Evolutionary conservation across 2,329 filamentous ascomycete genomes (phyloP), one percentile per base, ranked within the genome.

Genomic region (Samsoniella hepiali): DNA sequence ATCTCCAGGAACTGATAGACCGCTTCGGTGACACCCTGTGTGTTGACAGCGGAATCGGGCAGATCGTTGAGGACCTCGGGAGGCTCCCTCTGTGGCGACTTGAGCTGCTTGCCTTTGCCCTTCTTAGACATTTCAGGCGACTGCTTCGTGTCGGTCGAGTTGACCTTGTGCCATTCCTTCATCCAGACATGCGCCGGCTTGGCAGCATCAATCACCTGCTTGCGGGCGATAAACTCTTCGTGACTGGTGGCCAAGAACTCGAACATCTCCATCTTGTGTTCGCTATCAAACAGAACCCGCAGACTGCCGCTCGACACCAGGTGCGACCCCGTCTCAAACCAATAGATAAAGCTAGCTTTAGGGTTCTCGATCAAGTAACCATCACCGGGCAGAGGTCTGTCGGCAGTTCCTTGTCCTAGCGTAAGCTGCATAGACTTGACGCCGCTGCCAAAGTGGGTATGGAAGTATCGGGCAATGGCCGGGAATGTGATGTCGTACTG

Each of bases 381-480:
- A 55, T 88, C 87, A 63, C 84, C 85, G 1, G 83, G 80, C 42
- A 90, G 74, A 10, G 81, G 77, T 58, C 80, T 81, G 67, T 89
- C 86, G 0, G 76, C 76, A 1, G 78, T 81, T 2, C 81, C 81
- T 70, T 86, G 88, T 69, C 96, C 93, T 70, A 96, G 84, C 29
- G 93, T 86, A 72, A 98, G 84, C 73, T 97, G 92, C 69, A 98
- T 91, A 62, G 88, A 91, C 69, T 86, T 89, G 62, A 97, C 88
- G 7, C 93, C 93, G 65, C 91, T 94, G 63, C 89, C 88, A 73
- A 95, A 97, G 70, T 96, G 90, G 0, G 91, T 93, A 70, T 90
- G 87, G 73, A 97, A 97, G 75, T 95, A 98, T 70, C 94, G 88
- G 40, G 94, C 87, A 53, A 99, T 81, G 1, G 91, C 91, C 3